These are phyloP conservation scores for Schizochytrium sp. DNA, from an alignment of 108 stramenopile species.

Conservation along the genomic window DNA sequence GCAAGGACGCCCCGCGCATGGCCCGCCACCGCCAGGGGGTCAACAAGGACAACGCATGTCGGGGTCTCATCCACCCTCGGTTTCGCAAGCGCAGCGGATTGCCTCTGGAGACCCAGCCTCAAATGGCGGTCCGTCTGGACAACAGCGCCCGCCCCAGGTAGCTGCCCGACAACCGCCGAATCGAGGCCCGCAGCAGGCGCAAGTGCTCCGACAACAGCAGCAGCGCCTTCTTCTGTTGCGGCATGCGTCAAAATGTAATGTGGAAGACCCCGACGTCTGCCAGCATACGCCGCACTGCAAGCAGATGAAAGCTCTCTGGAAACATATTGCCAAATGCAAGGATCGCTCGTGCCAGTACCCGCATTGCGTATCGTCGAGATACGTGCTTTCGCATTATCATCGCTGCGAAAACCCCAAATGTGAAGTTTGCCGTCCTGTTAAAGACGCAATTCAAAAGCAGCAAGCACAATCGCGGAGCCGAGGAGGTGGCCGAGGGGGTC, in stretches of 20 bases:
- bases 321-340: constrained; percentile 94
- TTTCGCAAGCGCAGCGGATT: no score
- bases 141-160: not conserved
- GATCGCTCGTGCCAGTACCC: constrained; percentile 85
- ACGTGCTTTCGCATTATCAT: constrained; percentile 92
- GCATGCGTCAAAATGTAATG: constrained; percentile 91
- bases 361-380: constrained; percentile 90
- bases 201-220: constrained; percentile 88
- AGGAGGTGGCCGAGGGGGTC: no score
- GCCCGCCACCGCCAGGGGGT: no score
- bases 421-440: constrained; percentile 90
- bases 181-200: constrained; percentile 51
- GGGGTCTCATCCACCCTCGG: no score
- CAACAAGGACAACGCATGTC: no score
- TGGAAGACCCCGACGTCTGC: constrained; percentile 68
- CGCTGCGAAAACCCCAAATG: constrained; percentile 85
- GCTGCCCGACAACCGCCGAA: not conserved
- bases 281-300: constrained; percentile 84
- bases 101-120: no score
- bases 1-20: no score
- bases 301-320: constrained; percentile 94
- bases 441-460: constrained; percentile 71
- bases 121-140: not conserved
- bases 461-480: not conserved
- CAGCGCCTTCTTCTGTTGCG: constrained; percentile 85